Evolutionary conservation across 2,329 filamentous ascomycete species (phyloP), one percentile per base, ranked within the genome.

Genomic region (Trichoderma guizhouense): DNA sequence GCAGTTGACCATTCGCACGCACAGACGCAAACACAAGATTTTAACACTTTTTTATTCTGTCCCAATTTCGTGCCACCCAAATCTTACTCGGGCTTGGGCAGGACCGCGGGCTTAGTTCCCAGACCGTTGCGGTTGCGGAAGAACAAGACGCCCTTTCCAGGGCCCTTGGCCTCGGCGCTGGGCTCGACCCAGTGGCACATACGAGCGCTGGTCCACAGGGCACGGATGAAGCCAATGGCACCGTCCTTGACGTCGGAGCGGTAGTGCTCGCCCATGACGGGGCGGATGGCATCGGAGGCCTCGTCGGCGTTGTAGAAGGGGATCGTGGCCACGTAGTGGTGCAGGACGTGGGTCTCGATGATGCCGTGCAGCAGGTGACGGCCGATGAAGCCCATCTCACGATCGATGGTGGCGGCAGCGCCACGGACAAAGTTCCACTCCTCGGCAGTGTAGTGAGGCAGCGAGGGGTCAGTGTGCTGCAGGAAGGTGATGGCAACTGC

Each of bases 111-210:
- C 75, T 79, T 79, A 36, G 90, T 84, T 76, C 96, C 96, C 28
- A 97, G 84, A 24, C 93, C 93, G 84, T 98, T 99, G 78, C 88
- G 88, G 88, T 99, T 99, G 80, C 95, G 91, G 92, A 93, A 99
- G 89, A 99, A 98, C 70, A 97, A 83, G 34, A 99, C 91, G 74
- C 92, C 91, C 85, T 94, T 92, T 81, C 90, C 91, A 78, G 95
- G 91, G 39, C 94, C 95, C 79, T 90, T 83, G 65, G 94, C 93
- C 69, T 90, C 93, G 77, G 90, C 92, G 79, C 90, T 94, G 71
- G 95, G 94, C 90, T 99, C 96, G 74, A 99, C 95, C 93, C 94
- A 99, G 83, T 98, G 94, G 89, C 96, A 99, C 90, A 88, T 90
- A 74, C 96, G 90, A 57, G 93, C 90, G 78, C 89, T 93, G 76